Evolutionary conservation across 306 rosid species (phyloP), one percentile per base, ranked within the genome.

Genomic region (Prunus fruticosa): DNA sequence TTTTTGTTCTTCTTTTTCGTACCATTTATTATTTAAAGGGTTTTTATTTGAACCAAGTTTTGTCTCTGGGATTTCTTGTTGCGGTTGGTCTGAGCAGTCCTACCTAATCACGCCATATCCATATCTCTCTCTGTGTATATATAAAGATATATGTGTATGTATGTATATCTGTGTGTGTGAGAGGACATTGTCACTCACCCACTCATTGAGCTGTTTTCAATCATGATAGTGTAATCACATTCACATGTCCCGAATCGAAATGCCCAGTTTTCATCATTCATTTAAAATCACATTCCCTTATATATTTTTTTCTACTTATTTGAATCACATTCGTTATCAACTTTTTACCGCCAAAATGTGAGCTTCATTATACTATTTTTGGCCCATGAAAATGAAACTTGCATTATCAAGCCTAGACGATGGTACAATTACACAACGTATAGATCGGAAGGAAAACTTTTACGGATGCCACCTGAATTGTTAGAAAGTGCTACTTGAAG

Each of bases 61-160:
- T 11, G 23, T 45, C 60, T 43, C 8, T 43, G 53, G 30, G 11
- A 67, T 22, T 34, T 47, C 41, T 67, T 87, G 73, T 79, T 82
- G 87, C 76, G 64, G 74, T 79, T 76, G 86, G 66, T 72, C 69
- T 67, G 87, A 76, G 81, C 81, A 82, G 79, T 47, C 77, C 83
- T 82, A 81, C 84, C 65, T 41, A 50, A 67, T 61, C 87, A 90
- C 81, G 85, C 80, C 85, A 88, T 71, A 77, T 79, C 76, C 76
- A 38, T 60, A 14, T 25, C 9, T 60, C 32, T 67, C 62, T 45
- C 11, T 28, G 3, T 52, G 20, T 16, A 5, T 12, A 5, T 52
- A 16, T 52, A 6, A 2, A 49, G 10, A 22, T 6, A 81, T 27
- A 38, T 7, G 9, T 38, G 9, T 38, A 38, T 7, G 9, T 30